Conservation (phyloP, 495 filamentous ascomycete genomes). For the Friedmanniomyces endolithicus region DNA sequence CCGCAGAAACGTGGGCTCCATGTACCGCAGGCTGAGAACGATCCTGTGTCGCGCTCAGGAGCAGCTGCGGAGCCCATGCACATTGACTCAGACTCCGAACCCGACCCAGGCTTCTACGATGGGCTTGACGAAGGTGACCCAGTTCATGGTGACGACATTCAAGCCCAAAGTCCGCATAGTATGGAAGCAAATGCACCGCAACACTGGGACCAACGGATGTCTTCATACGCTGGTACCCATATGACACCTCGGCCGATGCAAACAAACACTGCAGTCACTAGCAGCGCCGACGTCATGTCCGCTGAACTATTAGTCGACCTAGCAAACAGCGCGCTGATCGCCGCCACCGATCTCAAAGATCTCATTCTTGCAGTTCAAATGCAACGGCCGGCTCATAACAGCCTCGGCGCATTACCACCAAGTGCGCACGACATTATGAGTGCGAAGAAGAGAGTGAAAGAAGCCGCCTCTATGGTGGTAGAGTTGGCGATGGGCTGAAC, state of each 20-base stretch:
- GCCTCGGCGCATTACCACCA: neutral
- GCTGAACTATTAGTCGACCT: slow-evolving; percentile 12
- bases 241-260: no score
- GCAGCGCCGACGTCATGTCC: slow-evolving; percentile 7
- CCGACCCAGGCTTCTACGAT: no score
- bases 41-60: no score
- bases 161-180: no score
- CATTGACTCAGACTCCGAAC: neutral
- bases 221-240: no score
- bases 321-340: slow-evolving; percentile 7
- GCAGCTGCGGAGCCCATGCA: neutral
- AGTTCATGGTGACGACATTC: no score
- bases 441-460: slow-evolving; percentile 1
- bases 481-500: slow-evolving; percentile 3
- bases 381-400: neutral
- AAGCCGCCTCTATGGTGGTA: slow-evolving; percentile 4
- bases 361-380: slow-evolving; percentile 1
- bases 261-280: neutral
- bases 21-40: neutral
- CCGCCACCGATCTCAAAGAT: slow-evolving; percentile 4
- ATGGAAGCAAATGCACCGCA: no score
- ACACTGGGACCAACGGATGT: no score
- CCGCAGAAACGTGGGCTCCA: neutral
- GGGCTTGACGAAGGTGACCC: no score
- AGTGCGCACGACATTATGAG: neutral